Evolutionary conservation across 2,329 filamentous ascomycete species (phyloP), one percentile per base, ranked within the genome.

Genomic region (Alternaria triticimaculans): DNA sequence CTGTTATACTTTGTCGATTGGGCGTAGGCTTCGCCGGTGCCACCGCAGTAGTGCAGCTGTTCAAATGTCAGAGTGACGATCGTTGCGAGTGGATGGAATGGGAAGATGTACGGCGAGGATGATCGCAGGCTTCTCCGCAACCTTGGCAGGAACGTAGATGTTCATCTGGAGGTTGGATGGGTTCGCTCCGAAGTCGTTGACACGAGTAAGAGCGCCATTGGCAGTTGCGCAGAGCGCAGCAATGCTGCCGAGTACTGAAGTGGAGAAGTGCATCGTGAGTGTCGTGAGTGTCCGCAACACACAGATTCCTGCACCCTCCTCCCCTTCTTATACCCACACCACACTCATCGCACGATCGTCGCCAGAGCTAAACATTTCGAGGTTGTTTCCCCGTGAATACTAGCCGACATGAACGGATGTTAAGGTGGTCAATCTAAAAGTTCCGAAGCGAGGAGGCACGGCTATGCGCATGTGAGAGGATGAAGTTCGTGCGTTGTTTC

Each of bases 61-160:
- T 15, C 7, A 14, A 2, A 2, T 41, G 44, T 68, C 2, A 58
- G 63, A 18, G 11, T 8, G 5, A 8, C 9, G 14, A 15, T n/a
- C 3, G 6, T 6, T 6, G 3, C 4, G 5, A 53, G 6, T 43
- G 14, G n/a, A 2, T 15, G n/a, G 3, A 9, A 28, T 23, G n/a
- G 14, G 3, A 37, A 82, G 85, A 79, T 88, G 84, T 37, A 78
- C 73, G 6, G 84, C 87, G 33, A 88, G 85, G 12, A 88, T 79
- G 53, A 89, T 81, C 3, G 84, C 82, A 0, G 87, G 86, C 11
- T 77, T 83, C 1, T 79, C 48, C 1, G 82, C 78, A 25, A 84
- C 76, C 60, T 80, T 82, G 4, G 73, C 70, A 0, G 82, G 82
- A 33, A 84, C 82, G 23, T 81, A 82, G 61, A 88, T 84, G 78